Evolutionary conservation across 164 flowering plant species (phyloP), one percentile per base, ranked within the genome.

Genomic region (Cinnamomum chago): DNA sequence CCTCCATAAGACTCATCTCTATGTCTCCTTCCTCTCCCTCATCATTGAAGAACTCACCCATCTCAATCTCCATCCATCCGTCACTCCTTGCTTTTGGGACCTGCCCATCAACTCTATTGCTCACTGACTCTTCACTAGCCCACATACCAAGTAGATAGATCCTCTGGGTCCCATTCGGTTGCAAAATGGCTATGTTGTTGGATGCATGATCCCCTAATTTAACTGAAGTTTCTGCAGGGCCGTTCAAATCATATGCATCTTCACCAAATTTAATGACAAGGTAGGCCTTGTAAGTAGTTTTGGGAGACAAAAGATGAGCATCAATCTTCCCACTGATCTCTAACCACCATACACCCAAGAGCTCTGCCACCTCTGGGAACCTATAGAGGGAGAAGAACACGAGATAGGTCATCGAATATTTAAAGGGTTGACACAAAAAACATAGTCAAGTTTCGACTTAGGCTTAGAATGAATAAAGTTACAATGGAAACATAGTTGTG

Each of bases 31-130:
- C 84, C 3, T 80, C 85, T 30, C 75, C 80, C 0, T 66, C 82
- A 28, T 76, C 79, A 24, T 71, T 24, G 70, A 15, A 82, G 68
- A 79, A 84, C 76, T 89, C 88, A 0, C 93, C 93, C 76, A 91
- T 3, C 73, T 88, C 81, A 1, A 86, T 74, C 71, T 91, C 90
- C 75, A 83, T 58, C 92, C 92, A 90, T 7, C 85, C 88, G 73
- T 88, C 88, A 2, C 27, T 76, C 70, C 90, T 81, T 58, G 50
- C 62, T 35, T 75, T 66, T 2, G 87, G 88, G 15, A 72, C 68
- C 22, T 24, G 47, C 11, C 18, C 68, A 28, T 28, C 20, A 17
- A 0, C 14, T 66, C 69, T 28, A 12, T 40, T 7, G 15, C 17
- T 15, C 69, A 12, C 69, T 3, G 50, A 23, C 40, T 27, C 2